These are phyloP conservation scores for Saposhnikovia divaricata DNA, from an alignment of 129 eudicot genomes.

Conservation along the genomic window DNA sequence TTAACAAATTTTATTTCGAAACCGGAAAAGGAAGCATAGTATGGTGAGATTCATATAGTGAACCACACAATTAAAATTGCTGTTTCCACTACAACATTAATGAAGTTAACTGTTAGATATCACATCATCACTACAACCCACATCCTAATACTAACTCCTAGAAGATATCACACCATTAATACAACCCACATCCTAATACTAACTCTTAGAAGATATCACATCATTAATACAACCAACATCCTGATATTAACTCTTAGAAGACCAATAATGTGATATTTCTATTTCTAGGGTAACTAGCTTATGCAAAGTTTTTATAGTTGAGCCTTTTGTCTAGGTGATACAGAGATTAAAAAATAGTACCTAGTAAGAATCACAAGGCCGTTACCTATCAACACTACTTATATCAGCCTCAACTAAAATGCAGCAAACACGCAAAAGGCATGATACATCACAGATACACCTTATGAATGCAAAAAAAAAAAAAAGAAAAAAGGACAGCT, in stretches of 20 bases:
- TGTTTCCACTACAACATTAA: neutral
- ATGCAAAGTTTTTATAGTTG: neutral
- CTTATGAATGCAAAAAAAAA: neutral
- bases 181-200: neutral
- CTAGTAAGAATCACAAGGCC: neutral
- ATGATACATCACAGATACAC: neutral
- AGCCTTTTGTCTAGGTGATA: neutral
- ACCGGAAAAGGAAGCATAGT: neutral
- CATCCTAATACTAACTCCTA: too few species aligned
- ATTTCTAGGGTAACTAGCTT: neutral
- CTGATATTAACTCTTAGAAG: neutral
- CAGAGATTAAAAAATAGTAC: neutral
- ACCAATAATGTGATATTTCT: neutral
- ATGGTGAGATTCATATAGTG: neutral
- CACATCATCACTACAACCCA: neutral
- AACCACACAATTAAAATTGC: neutral
- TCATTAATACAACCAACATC: too few species aligned
- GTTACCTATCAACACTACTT: neutral
- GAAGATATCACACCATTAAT: too few species aligned
- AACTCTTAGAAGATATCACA: too few species aligned
- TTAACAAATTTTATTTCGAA: neutral
- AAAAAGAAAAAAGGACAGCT: neutral
- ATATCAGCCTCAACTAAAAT: neutral
- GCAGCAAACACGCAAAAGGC: neutral
- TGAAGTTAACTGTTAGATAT: neutral